These are phyloP conservation scores for Elaeis oleifera DNA, from an alignment of 202 grass and related monocot genomes.

Conservation along the genomic window DNA sequence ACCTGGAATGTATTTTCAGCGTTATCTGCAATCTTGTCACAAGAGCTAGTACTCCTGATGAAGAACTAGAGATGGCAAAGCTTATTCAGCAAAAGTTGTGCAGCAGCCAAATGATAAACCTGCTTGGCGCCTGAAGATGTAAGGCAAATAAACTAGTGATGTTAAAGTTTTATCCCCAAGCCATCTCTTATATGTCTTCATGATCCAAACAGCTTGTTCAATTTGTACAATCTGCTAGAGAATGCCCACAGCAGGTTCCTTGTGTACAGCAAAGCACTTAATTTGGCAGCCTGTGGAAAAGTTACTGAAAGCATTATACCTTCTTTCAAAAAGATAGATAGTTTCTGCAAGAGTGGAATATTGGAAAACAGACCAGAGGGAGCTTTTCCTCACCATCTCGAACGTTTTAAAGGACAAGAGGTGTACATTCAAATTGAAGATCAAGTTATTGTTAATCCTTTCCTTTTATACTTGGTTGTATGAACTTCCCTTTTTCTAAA, in stretches of 20 bases:
- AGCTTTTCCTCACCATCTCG: slow-evolving; percentile 46
- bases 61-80: slow-evolving; percentile 67
- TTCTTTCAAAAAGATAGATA: slow-evolving; percentile 80
- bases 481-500: slow-evolving; percentile 4
- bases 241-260: slow-evolving; percentile 52
- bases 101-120: slow-evolving; percentile 59
- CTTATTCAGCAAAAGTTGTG: slow-evolving; percentile 65
- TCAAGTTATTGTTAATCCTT: not conserved
- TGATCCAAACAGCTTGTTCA: slow-evolving; percentile 45
- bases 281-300: slow-evolving; percentile 51
- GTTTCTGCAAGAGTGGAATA: slow-evolving; percentile 62
- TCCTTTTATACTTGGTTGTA: not conserved
- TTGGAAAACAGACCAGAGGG: slow-evolving; percentile 56
- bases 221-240: slow-evolving; percentile 70
- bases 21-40: slow-evolving; percentile 83
- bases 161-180: not conserved
- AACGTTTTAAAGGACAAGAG: slow-evolving; percentile 76
- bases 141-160: slow-evolving; percentile 9
- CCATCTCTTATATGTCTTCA: not conserved
- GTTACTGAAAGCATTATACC: slow-evolving; percentile 57
- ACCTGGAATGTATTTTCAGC: slow-evolving; percentile 76
- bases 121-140: slow-evolving; percentile 70
- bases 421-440: slow-evolving; percentile 8
- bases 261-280: slow-evolving; percentile 74
- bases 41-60: slow-evolving; percentile 52